Evolutionary conservation across 495 filamentous ascomycete species (phyloP).

Genomic region (Annulohypoxylon maeteangense): DNA sequence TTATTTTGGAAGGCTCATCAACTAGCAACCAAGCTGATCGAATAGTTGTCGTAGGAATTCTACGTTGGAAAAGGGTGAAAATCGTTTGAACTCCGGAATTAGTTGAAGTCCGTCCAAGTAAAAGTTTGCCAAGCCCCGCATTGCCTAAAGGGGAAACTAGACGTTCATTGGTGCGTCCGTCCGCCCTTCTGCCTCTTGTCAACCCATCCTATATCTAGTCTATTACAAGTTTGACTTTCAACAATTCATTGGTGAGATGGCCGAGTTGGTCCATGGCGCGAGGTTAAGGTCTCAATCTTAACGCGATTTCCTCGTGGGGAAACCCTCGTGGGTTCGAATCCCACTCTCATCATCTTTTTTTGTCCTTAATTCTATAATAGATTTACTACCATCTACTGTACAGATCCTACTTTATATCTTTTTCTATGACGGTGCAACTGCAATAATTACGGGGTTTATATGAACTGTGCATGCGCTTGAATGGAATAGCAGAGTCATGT

Average conservation of each 20-base stretch:
- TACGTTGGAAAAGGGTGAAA: background rate
- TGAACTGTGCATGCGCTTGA: too few relatives aligned
- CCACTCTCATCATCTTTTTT: constrained; percentile 32
- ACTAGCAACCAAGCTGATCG: background rate
- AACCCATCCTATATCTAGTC: background rate
- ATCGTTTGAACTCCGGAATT: background rate
- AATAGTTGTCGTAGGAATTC: background rate
- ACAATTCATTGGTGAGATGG: constrained; percentile 11
- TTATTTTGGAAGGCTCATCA: background rate
- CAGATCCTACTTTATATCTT: background rate
- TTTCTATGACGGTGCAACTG: background rate
- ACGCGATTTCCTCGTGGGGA: constrained; percentile 23
- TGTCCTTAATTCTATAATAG: background rate
- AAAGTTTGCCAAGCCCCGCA: background rate
- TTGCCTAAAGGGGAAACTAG: background rate
- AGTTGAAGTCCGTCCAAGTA: background rate
- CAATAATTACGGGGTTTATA: too few relatives aligned
- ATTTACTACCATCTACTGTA: too few relatives aligned
- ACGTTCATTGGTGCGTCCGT: background rate
- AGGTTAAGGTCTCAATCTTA: constrained; percentile 17
- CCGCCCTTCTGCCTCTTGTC: background rate
- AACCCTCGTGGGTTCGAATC: constrained; percentile 35
- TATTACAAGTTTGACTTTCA: background rate
- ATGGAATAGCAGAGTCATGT: too few relatives aligned
- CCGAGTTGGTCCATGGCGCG: constrained; percentile 19